These are phyloP conservation scores for Termitomyces sp. DNA, from an alignment of 768 basidiomycete genomes.

Conservation along the genomic window DNA sequence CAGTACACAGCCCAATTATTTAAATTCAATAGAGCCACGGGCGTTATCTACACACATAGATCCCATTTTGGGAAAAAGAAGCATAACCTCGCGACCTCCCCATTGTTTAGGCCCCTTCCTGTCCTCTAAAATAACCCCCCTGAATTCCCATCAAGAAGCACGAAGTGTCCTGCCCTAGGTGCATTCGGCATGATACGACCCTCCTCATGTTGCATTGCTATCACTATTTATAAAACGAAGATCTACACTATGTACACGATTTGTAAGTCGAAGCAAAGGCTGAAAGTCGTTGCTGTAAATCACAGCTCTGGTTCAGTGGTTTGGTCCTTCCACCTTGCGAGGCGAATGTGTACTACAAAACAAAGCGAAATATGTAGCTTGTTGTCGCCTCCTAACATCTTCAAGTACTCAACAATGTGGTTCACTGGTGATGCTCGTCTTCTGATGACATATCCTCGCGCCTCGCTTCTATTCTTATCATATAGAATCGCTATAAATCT, in stretches of 20 bases:
- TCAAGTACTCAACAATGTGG: background rate
- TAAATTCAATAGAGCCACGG: too few relatives aligned
- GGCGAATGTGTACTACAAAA: background rate
- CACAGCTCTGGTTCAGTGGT: background rate
- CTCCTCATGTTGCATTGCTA: background rate
- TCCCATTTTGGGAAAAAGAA: too few relatives aligned
- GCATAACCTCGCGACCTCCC: too few relatives aligned
- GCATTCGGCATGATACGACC: background rate
- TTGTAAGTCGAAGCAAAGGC: background rate
- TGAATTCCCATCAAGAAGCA: too few relatives aligned
- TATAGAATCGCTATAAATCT: constrained; percentile 1
- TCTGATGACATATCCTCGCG: constrained; percentile 4
- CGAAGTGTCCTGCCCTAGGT: background rate
- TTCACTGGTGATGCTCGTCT: background rate
- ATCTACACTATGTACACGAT: background rate
- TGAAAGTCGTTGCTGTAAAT: background rate
- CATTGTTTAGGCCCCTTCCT: too few relatives aligned
- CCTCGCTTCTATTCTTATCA: constrained; percentile 9
- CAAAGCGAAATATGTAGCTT: too few relatives aligned
- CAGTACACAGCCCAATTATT: too few relatives aligned
- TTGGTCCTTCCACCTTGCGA: background rate
- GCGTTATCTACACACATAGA: too few relatives aligned
- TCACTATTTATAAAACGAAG: background rate
- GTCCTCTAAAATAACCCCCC: too few relatives aligned
- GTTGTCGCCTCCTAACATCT: background rate